Conservation (phyloP, 495 filamentous ascomycete genomes). For the Tuber calosporum region DNA sequence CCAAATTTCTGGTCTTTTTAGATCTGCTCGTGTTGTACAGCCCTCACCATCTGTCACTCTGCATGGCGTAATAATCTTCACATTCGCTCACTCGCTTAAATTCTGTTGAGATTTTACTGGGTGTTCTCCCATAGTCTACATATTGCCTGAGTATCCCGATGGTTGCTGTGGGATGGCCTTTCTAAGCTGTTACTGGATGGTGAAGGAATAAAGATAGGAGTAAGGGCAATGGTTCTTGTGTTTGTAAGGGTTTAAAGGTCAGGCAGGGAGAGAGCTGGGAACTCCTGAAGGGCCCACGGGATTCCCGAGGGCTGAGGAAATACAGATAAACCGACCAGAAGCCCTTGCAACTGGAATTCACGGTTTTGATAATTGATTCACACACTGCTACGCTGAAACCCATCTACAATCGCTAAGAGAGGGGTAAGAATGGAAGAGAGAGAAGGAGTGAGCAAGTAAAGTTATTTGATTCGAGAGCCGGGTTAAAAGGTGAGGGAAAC, state of each 20-base stretch:
- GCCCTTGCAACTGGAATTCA: not conserved
- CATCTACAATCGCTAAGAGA: not conserved
- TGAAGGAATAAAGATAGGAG: not conserved
- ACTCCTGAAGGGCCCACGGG: not conserved
- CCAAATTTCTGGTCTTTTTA: not conserved
- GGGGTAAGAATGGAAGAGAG: not conserved
- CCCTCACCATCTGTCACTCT: not conserved
- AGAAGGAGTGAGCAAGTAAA: not conserved
- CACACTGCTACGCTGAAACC: not conserved
- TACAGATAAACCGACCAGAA: not conserved
- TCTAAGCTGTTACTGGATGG: not conserved
- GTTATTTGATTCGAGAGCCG: not conserved
- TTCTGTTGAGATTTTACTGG: not conserved
- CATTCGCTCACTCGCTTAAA: not conserved
- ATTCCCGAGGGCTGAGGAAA: not conserved
- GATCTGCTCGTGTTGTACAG: not conserved
- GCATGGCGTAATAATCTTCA: not conserved
- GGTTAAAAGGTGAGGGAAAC: not conserved
- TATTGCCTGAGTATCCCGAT: not conserved
- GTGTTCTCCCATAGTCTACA: not conserved
- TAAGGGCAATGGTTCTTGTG: not conserved
- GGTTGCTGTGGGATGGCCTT: not conserved
- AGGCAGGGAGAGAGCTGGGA: not conserved
- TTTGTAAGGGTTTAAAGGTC: not conserved
- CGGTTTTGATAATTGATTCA: not conserved